Evolutionary conservation across 768 basidiomycete species (phyloP), one percentile per base, ranked within the genome.

Genomic region (Leccinum broughii): DNA sequence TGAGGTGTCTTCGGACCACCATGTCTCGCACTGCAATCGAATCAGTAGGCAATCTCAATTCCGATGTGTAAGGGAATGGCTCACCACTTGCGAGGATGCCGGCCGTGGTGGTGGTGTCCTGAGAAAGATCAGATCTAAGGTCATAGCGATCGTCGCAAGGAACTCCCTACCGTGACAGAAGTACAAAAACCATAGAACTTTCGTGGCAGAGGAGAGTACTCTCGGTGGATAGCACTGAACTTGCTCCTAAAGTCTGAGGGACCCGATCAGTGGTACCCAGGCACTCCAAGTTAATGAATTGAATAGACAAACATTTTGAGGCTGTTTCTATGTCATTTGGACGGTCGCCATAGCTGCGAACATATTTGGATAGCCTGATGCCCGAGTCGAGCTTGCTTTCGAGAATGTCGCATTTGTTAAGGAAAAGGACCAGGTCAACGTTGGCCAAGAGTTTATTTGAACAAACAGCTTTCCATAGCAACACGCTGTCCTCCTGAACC

Each of bases 341-440:
- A 51, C 88, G 80, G 58, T 86, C 82, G 9, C 82, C 83, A 67
- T 87, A 92, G 51, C 86, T 89, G 51, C 87, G 82, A 32, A 92
- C 88, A 65, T 87, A 88, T 68, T 87, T 85, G 35, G 79, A 74
- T 32, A 92, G 75, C 60, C 80, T 79, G 58, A 89, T 80, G 32
- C 90, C 90, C 1, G 87, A 79, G 20, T 77, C 74, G 11, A 92
- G 81, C 67, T 92, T 92, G 50, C 78, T 66, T 61, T 82, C 83
- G 56, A 92, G 75, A 60, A 92, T 88, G 66, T 92, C 90, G 60
- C 87, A 87, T 70, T 93, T 93, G 76, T 92, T 93, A 55, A 93
- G 77, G 77, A 92, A 93, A 51, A 92, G 78, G 61, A 92, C 87
- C 35, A 92, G 77, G 64, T 89, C 87, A 32, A 91, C 89, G 50